These are phyloP conservation scores for Fusarium sulawesiense DNA, from an alignment of 2,329 filamentous ascomycete genomes.

Conservation along the genomic window DNA sequence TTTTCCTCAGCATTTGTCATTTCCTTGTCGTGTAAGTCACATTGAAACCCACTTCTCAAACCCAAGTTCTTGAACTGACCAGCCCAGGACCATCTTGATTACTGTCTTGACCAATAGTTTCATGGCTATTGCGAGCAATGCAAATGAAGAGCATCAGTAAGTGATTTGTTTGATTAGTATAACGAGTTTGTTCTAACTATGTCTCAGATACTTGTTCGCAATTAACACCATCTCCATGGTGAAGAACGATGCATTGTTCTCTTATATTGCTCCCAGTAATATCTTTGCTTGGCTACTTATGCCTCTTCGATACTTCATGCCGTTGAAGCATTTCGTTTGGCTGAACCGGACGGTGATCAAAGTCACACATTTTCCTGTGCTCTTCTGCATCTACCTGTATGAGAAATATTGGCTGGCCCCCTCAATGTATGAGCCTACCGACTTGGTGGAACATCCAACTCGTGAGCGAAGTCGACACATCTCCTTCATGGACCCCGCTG, in stretches of 20 bases:
- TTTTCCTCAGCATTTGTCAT: constrained; percentile 94
- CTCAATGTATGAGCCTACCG: constrained; percentile 82
- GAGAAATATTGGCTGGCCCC: constrained; percentile 83
- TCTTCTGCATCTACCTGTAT: constrained; percentile 89
- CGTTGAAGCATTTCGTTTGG: constrained; percentile 83
- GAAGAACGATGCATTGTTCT: constrained; percentile 96
- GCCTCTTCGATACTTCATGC: constrained; percentile 82
- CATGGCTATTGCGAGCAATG: constrained; percentile 93
- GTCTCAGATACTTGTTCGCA: constrained; percentile 80
- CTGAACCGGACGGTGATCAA: constrained; percentile 94
- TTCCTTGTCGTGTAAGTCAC: constrained; percentile 81
- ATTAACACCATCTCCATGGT: constrained; percentile 99
- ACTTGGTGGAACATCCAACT: constrained; percentile 80
- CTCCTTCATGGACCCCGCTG: constrained; percentile 68
- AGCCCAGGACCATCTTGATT: constrained; percentile 80
- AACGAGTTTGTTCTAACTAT: constrained; percentile 9
- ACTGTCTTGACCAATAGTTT: constrained; percentile 97
- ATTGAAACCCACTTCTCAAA: background rate
- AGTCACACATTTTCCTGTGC: constrained; percentile 85
- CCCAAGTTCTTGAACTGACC: constrained; percentile 8
- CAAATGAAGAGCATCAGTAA: constrained; percentile 86
- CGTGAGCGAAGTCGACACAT: constrained; percentile 62
- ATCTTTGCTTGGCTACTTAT: constrained; percentile 91
- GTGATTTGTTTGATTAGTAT: constrained; percentile 34
- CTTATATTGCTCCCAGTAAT: constrained; percentile 91